Base-by-base conservation (phyloP, 768 basidiomycete species). In the Dentipellis fragilis region DNA sequence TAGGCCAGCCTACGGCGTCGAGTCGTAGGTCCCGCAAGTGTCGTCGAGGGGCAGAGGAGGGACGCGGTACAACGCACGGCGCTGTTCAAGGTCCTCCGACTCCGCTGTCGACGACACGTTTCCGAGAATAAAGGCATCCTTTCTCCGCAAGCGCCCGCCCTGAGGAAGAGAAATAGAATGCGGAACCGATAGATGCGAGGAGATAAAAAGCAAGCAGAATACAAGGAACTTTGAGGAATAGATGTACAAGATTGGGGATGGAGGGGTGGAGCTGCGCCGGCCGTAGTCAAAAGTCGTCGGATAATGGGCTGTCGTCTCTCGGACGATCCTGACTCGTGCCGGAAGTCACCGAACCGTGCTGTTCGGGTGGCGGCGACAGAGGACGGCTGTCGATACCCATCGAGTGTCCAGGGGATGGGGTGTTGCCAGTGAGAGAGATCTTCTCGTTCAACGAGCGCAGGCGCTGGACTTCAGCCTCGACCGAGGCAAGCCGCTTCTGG, bases 371-470 rank as follows among this genome's bases (percentile, higher is more conserved):
- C 42, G 85, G 84, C 11, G 87, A 84, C 61, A 85, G 64, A 10
- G 83, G 80, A 58, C 81, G 74, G 57, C 62, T 66, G 58, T 77
- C 76, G 52, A 74, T 65, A 19, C 72, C 72, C 8, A 69, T 63
- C 64, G 73, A 69, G 59, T 54, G 63, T 70, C 51, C 75, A 65
- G 38, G 86, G 80, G 37, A 84, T 80, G 35, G 83, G 76, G 73
- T 74, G 55, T 75, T 69, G 56, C 77, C 78, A 45, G 78, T 79
- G 22, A 90, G 81, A 3, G 87, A 85, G 21, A 92, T 89, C 71
- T 88, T 87, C 74, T 90, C 89, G 68, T 90, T 91, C 61, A 91
- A 75, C 8, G 79, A 73, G 55, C 87, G 82, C 47, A 92, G 78
- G 58, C 88, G 73, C 51, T 76, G 65, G 53, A 89, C 81, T 67